These are phyloP conservation scores for Tuber indicum DNA, from an alignment of 495 filamentous ascomycete species.

Conservation along the genomic window DNA sequence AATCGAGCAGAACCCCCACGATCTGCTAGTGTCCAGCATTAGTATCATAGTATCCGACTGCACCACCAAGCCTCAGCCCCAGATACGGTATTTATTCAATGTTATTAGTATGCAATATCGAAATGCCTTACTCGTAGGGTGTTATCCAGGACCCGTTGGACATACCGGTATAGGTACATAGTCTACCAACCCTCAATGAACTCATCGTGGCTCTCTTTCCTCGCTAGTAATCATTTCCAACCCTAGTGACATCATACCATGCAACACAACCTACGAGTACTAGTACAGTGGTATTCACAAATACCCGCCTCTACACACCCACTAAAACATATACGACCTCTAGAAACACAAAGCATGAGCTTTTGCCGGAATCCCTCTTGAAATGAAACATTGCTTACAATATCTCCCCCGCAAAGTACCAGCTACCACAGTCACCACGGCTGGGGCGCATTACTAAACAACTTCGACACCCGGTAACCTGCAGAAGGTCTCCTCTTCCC, in stretches of 20 bases:
- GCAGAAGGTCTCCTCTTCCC: too few relatives aligned
- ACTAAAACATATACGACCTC: not conserved
- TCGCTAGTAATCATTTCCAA: not conserved
- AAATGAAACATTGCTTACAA: not conserved
- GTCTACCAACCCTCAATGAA: not conserved
- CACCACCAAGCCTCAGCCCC: not conserved
- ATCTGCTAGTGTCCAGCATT: too few relatives aligned
- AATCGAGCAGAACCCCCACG: too few relatives aligned
- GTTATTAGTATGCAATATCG: not conserved
- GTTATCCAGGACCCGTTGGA: not conserved
- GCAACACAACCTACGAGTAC: not conserved
- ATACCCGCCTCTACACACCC: not conserved
- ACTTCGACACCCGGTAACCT: not conserved
- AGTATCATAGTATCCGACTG: not conserved
- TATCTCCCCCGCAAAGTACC: not conserved
- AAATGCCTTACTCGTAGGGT: not conserved
- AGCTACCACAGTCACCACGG: not conserved
- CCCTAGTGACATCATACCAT: not conserved
- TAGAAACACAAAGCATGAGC: not conserved
- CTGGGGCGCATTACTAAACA: not conserved
- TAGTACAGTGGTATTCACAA: not conserved
- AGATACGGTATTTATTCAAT: not conserved
- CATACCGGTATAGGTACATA: not conserved
- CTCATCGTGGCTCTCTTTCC: not conserved
- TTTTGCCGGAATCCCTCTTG: not conserved